Evolutionary conservation across 805 yeast genomes (phyloP), one percentile per base, ranked within the genome.

Genomic region (Cyberlindnera mycetangii): DNA sequence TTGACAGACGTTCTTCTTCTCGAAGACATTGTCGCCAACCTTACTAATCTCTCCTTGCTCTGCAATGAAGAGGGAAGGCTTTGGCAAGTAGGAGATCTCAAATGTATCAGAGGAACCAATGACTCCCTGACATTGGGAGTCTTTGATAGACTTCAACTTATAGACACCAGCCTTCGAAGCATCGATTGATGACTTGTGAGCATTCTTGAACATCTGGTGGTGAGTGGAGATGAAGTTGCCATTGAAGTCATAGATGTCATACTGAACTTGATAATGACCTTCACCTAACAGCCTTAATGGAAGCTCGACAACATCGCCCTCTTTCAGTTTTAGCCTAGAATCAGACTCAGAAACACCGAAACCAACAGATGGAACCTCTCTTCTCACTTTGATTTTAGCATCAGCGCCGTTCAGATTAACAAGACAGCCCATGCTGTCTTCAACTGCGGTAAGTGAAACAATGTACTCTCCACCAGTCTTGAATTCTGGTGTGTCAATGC

Each of bases 381-480:
- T 69, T 54, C 90, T 77, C 1, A 89, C 89, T 24, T 72, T 70
- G n/a, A 93, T 69, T 20, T 66, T 73, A 14, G 80, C 79, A 50
- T 85, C 90, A 18, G 76, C 75, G 16, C 76, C 79, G 37, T 79
- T 75, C 45, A 86, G 66, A 11, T 78, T 79, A n/a, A 87, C 92
- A 17, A 75, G 72, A 66, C 99, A 93, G 1, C 82, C 81, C 10
- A 85, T 77, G n/a, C 78, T 73, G 60, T 93, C 99, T 18, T 73
- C 74, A 3, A 87, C 78, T 10, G 86, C 74, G 2, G 77, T 72
- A 49, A 93, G 60, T 2, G 79, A 71, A 1, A 92, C 64, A 20
- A 75, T 74, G 60, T 79, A 89, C n/a, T 76, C 73, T 4, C 97
- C 96, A 17, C 96, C 96, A 18, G 69, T 65, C 2, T 62, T 61